phyloP scores from a whole-genome alignment of 129 eudicot genomes.

The Erigeron canadensis region DNA sequence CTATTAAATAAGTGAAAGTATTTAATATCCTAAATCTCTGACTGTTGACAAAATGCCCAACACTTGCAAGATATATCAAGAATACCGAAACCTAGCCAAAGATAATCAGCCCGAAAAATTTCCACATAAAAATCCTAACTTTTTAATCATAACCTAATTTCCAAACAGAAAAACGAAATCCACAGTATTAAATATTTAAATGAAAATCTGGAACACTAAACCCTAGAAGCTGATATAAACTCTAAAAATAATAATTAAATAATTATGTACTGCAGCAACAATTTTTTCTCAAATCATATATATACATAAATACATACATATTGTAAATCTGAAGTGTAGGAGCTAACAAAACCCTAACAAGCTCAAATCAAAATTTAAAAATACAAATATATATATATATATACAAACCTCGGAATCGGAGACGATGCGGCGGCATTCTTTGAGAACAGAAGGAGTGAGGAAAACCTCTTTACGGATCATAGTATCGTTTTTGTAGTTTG shows the following conservation, averaged over 20 bases:
- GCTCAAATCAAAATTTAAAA: not conserved
- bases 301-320: not conserved
- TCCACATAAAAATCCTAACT: slow-evolving; percentile 9
- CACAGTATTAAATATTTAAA: not conserved
- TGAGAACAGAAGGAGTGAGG: slow-evolving; percentile 85
- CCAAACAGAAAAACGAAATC: not conserved
- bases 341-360: slow-evolving; percentile 17
- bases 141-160: slow-evolving; percentile 1
- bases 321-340: not conserved
- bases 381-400: not conserved
- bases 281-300: not conserved
- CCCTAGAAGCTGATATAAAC: not conserved
- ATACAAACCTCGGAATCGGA: slow-evolving; percentile 72
- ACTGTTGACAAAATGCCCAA: not conserved
- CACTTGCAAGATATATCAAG: not conserved
- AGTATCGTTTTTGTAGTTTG: slow-evolving; percentile 95
- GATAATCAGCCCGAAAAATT: not conserved
- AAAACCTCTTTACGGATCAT: slow-evolving; percentile 97
- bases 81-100: not conserved
- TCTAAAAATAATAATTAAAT: not conserved
- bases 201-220: not conserved
- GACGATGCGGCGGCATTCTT: slow-evolving; percentile 93
- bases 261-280: not conserved
- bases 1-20: too few species aligned
- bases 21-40: not conserved